Base-by-base conservation (phyloP, 2,329 filamentous ascomycete genomes). In the Fusarium sp. region DNA sequence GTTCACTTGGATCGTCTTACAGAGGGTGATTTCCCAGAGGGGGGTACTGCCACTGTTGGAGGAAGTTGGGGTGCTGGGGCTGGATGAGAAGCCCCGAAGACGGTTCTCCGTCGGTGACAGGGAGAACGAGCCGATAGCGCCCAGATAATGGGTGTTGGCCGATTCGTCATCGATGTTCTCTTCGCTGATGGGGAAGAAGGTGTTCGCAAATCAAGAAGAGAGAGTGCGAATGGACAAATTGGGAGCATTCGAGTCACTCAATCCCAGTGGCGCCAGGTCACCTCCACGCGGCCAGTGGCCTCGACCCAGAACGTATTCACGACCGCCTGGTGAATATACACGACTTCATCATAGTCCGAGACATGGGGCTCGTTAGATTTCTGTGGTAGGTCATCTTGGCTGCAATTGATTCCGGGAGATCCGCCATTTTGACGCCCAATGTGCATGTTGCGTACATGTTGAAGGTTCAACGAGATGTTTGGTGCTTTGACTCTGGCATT, bases 1-100 rank as follows among this genome's bases (percentile, higher is more conserved):
- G 79, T 12, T 78, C 75, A 40, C 30, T 32, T 32, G 30, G 30
- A 32, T 32, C 30, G 30, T 32, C 30, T 32, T 4, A 4, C 9
- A 32, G 30, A 32, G 30, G 1, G 37, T 38, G 8, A 38, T 38
- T 8, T 3, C 15, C 15, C 37, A 38, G 37, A 9, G 4, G 8
- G 4, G 15, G 20, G 20, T 20, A 20, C 20, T 20, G 20, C 20
- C 20, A 20, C 20, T 20, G 20, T 2, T 20, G 20, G 20, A 20
- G 20, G 20, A 20, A 20, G 20, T 20, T 20, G 20, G 20, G 20
- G 20, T 20, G 20, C 20, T 20, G 20, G 20, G 20, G 20, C 20
- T 20, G 20, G 20, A 20, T 20, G 20, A 20, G 20, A 20, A 20
- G 20, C 20, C 20, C 20, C 20, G 20, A 20, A 20, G 20, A 20